Evolutionary conservation across 495 filamentous ascomycete species (phyloP).

Genomic region (Tirmania nivea): DNA sequence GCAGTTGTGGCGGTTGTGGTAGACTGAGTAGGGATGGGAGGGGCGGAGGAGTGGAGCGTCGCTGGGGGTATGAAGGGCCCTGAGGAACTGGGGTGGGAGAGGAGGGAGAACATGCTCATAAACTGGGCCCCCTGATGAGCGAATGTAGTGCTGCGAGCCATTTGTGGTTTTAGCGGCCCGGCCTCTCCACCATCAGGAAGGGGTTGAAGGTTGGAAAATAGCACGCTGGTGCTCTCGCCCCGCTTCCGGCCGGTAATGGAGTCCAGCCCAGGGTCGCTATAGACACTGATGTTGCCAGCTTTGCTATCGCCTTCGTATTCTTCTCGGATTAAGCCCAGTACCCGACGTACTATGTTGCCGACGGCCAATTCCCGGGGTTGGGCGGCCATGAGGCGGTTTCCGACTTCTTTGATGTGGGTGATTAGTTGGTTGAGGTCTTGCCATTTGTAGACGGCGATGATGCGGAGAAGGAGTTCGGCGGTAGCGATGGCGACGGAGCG

Average conservation of each 20-base stretch:
- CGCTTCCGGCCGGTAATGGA: neutral
- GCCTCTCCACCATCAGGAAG: neutral
- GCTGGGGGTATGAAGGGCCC: constrained; percentile 22
- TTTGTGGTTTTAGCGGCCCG: neutral
- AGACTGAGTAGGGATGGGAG: constrained; percentile 14
- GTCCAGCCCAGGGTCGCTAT: constrained; percentile 23
- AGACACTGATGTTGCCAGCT: constrained; percentile 30
- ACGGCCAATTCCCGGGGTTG: constrained; percentile 72
- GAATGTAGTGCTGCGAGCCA: neutral
- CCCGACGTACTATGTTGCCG: constrained; percentile 71
- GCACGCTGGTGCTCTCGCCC: neutral
- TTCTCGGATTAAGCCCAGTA: constrained; percentile 69
- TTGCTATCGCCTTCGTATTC: constrained; percentile 60
- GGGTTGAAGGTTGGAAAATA: neutral
- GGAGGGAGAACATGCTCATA: constrained; percentile 66
- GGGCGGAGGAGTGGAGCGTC: constrained; percentile 13
- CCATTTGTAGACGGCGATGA: constrained; percentile 49
- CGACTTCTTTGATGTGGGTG: constrained; percentile 47
- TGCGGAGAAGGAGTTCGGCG: constrained; percentile 54
- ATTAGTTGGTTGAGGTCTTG: constrained; percentile 52
- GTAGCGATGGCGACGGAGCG: constrained; percentile 74
- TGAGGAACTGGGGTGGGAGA: constrained; percentile 32
- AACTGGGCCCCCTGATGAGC: neutral
- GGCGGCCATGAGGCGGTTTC: constrained; percentile 47
- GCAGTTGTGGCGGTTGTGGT: constrained; percentile 15